Percentiles rank a stretch among this genome's conserved stretches.
Evolutionary conservation across 495 filamentous ascomycete genomes (phyloP).

Genomic region (Aspergillus coremiiformis): DNA sequence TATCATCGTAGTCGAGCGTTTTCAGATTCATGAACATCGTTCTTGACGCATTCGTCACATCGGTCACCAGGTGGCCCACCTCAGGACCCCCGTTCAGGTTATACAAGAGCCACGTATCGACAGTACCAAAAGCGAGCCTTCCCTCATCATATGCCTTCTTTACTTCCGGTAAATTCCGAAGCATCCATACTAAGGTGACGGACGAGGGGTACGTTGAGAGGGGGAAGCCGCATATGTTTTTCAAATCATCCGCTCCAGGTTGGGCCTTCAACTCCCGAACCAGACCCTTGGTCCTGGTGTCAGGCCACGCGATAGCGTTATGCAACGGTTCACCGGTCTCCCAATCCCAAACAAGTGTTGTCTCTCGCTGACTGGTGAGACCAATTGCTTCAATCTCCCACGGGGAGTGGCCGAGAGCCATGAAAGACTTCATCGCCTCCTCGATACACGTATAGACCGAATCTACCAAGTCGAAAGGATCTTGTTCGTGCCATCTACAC

Average conservation of each 20-base stretch:
- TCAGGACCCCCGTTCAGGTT: constrained; percentile 78
- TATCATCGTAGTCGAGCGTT: constrained; percentile 78
- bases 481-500: constrained; percentile 88
- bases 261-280: constrained; percentile 73
- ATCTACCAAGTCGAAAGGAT: constrained; percentile 68
- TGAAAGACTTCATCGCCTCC: constrained; percentile 65
- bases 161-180: constrained; percentile 65
- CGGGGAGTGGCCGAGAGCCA: constrained; percentile 59
- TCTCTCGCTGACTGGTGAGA: constrained; percentile 94
- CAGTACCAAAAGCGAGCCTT: constrained; percentile 82
- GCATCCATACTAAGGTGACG: constrained; percentile 81
- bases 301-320: constrained; percentile 91
- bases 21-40: constrained; percentile 97
- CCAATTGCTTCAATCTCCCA: constrained; percentile 77
- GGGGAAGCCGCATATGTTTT: constrained; percentile 74
- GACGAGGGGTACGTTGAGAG: constrained; percentile 92
- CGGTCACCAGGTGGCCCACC: constrained; percentile 69
- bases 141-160: constrained; percentile 71
- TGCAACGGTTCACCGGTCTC: constrained; percentile 78
- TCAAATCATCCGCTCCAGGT: constrained; percentile 59
- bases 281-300: constrained; percentile 72
- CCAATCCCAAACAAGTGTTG: constrained; percentile 84
- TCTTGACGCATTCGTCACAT: constrained; percentile 84
- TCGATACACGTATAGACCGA: constrained; percentile 84
- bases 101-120: constrained; percentile 89